Percentiles rank a stretch among this genome's conserved stretches.
phyloP scores from a whole-genome alignment of 2,329 filamentous ascomycete genomes.

The Dothistroma pini region DNA sequence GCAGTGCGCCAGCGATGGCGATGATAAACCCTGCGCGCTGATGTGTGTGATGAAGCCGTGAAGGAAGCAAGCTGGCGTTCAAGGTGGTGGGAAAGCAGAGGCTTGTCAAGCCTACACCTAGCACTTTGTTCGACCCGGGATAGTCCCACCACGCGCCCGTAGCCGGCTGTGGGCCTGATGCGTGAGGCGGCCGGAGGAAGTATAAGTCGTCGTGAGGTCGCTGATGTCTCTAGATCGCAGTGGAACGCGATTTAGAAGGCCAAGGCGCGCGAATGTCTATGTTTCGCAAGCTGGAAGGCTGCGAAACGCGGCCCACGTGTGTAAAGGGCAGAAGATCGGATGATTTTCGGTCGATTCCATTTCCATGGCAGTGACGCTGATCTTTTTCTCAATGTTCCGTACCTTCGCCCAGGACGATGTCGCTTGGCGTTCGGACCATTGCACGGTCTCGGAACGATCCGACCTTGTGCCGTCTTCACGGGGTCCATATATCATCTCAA shows the following conservation, averaged over 20 bases:
- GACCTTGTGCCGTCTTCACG: neutral
- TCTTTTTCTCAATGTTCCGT: constrained; percentile 5
- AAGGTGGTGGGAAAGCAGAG: neutral
- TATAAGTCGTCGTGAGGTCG: neutral
- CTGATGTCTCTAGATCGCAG: neutral
- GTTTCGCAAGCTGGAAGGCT: neutral
- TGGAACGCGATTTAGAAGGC: neutral
- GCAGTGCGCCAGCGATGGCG: neutral
- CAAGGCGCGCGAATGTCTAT: neutral
- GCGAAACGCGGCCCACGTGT: neutral
- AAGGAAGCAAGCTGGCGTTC: constrained; percentile 9
- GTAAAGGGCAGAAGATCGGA: neutral
- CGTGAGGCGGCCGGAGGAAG: neutral
- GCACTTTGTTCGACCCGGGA: neutral
- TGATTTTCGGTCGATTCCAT: neutral
- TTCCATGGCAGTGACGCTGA: constrained; percentile 2
- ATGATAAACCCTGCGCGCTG: neutral
- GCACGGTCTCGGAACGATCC: neutral
- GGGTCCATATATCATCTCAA: neutral
- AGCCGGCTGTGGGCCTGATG: constrained; percentile 1
- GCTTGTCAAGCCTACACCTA: constrained; percentile 4
- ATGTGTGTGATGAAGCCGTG: neutral
- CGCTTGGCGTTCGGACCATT: neutral
- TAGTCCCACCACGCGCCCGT: neutral
- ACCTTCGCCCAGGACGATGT: neutral